Conservation (phyloP, 169 alveolate species). For the Babesia divergens region DNA sequence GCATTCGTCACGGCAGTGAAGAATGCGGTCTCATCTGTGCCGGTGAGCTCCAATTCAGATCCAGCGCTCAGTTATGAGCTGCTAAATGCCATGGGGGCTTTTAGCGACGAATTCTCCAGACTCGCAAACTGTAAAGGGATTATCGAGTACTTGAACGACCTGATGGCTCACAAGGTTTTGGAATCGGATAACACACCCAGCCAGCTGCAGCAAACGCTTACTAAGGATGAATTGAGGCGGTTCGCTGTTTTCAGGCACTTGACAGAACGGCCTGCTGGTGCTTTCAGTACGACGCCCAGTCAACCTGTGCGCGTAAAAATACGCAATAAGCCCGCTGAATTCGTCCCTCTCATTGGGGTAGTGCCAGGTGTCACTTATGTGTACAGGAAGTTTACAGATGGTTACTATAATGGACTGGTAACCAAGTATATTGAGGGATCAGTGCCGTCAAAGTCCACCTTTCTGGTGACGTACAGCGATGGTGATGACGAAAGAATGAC, state of each 20-base stretch:
- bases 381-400: constrained; percentile 56
- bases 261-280: constrained; percentile 11
- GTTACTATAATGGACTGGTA: constrained; percentile 44
- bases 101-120: constrained; percentile 45
- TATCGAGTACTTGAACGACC: constrained; percentile 49
- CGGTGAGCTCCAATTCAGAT: constrained; percentile 34
- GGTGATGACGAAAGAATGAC: constrained; percentile 59
- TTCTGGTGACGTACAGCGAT: constrained; percentile 56
- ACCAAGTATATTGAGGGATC: constrained; percentile 7
- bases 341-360: constrained; percentile 40
- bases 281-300: constrained; percentile 8
- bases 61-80: constrained; percentile 32
- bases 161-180: constrained; percentile 45
- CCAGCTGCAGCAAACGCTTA: constrained; percentile 42
- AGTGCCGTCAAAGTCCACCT: background rate
- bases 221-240: constrained; percentile 48
- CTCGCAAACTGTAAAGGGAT: constrained; percentile 45
- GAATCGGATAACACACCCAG: constrained; percentile 51
- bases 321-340: background rate
- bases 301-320: background rate
- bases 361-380: constrained; percentile 21
- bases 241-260: constrained; percentile 34
- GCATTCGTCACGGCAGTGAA: constrained; percentile 23
- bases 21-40: constrained; percentile 18
- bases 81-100: constrained; percentile 42